Evolutionary conservation across 352 stramenopile genomes (phyloP), one percentile per base, ranked within the genome.

Genomic region (Pythium brachiatum): DNA sequence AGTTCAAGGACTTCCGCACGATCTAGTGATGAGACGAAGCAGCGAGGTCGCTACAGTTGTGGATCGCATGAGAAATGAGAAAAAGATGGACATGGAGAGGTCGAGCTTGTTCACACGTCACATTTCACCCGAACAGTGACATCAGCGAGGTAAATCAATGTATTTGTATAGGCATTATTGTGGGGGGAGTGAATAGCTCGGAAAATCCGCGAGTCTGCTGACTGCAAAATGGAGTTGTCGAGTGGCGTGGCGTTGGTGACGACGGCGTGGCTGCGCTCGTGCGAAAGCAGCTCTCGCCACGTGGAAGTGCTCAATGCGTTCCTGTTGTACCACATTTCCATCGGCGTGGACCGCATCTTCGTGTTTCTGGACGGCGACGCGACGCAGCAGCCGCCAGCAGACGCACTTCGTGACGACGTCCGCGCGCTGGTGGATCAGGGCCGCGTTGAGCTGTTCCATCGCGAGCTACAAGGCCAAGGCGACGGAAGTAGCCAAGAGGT

Each of bases 1-100:
- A 96, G 72, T 96, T 95, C 60, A 96, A 96, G 79, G 85, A 95
- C 73, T 89, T 92, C 57, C 79, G 83, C 26, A 70, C 67, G 25
- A 74, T 74, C 38, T 74, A 53, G 27, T 15, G 26, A 53, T 20
- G 12, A 23, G 11, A 9, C 31, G 20, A 44, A 44, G 3, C n/a
- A n/a, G n/a, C n/a, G n/a, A n/a, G n/a, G n/a, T n/a, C n/a, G n/a
- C n/a, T n/a, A n/a, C n/a, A n/a, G n/a, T n/a, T n/a, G n/a, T n/a
- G n/a, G n/a, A n/a, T n/a, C 47, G 38, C 66, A 70, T 52, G 41
- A 52, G 15, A 41, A 18, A n/a, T 54, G 48, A 58, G 13, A 36
- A 69, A 38, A 54, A 48, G 18, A 31, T 27, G 41, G 41, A 48
- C 7, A 62, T 27, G 46, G 26, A 57, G 26, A 52, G 36, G 51